Percentiles rank a stretch among this genome's conserved stretches.
Evolutionary conservation across 305 asterid species (phyloP).

Genomic region (Fraxinus greggii): DNA sequence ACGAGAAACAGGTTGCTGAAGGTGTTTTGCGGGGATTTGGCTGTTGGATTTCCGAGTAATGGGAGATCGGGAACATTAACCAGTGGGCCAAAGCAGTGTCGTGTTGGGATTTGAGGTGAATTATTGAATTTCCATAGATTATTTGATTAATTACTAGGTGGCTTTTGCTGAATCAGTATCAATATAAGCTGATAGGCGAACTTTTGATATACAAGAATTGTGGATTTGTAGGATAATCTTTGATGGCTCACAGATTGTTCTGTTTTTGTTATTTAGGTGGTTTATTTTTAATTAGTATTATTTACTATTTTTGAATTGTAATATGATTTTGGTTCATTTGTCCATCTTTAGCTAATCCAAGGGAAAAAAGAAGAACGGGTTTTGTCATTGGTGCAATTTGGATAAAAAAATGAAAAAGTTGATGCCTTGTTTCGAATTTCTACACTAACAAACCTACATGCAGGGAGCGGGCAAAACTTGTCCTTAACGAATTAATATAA

Average conservation of each 20-base stretch:
- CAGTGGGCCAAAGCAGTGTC: conserved; percentile 55
- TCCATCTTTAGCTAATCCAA: neutral
- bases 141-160: conserved; percentile 19
- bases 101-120: conserved; percentile 64
- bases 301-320: conserved; percentile 9
- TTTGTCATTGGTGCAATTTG: neutral
- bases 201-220: conserved; percentile 15
- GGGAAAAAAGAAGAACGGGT: neutral
- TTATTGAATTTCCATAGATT: neutral
- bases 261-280: conserved; percentile 14
- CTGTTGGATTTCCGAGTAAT: conserved; percentile 41
- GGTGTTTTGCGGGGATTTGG: conserved; percentile 66
- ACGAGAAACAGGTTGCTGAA: conserved; percentile 59
- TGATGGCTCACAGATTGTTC: conserved; percentile 18
- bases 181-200: conserved; percentile 21
- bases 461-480: neutral
- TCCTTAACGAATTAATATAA: neutral
- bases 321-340: conserved; percentile 2
- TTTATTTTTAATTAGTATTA: neutral
- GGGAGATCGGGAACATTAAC: conserved; percentile 49
- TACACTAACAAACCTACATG: neutral
- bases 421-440: neutral
- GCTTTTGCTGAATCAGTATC: conserved; percentile 20
- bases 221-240: conserved; percentile 23
- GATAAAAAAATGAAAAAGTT: neutral